Percentiles rank a stretch among this genome's conserved stretches.
phyloP scores from a whole-genome alignment of 805 yeast species.

The Ogataea pignaliae region DNA sequence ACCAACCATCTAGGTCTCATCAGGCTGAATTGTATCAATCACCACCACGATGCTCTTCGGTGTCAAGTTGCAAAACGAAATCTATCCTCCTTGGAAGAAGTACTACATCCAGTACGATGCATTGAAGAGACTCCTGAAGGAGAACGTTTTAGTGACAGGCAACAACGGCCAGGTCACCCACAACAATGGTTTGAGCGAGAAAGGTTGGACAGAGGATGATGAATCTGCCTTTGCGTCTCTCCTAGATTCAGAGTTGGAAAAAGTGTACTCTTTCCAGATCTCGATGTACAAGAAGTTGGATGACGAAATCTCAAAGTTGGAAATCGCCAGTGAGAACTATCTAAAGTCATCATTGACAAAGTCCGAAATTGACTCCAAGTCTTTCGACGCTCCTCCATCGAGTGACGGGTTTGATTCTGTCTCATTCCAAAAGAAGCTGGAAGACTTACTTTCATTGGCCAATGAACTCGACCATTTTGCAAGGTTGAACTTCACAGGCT shows the following conservation, averaged over 20 bases:
- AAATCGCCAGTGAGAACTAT: slow-evolving; percentile 47
- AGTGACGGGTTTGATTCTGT: slow-evolving; percentile 47
- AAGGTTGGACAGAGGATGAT: slow-evolving; percentile 64
- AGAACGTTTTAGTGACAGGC: slow-evolving; percentile 39
- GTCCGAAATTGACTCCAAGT: slow-evolving; percentile 15
- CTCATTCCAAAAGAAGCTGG: slow-evolving; percentile 63
- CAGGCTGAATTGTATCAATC: too few relatives aligned
- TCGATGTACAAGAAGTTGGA: slow-evolving; percentile 66
- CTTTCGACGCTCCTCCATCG: slow-evolving; percentile 23
- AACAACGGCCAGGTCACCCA: neutral
- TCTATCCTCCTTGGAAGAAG: slow-evolving; percentile 83
- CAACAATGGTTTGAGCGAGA: slow-evolving; percentile 8
- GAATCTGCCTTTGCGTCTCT: slow-evolving; percentile 65
- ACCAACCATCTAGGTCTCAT: too few relatives aligned
- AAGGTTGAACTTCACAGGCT: slow-evolving; percentile 90
- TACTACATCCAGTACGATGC: slow-evolving; percentile 63
- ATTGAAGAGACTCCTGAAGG: slow-evolving; percentile 65
- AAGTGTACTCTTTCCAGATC: slow-evolving; percentile 69
- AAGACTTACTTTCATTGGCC: slow-evolving; percentile 67
- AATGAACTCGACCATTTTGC: slow-evolving; percentile 87
- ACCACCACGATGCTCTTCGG: slow-evolving; percentile 69
- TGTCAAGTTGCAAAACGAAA: slow-evolving; percentile 73
- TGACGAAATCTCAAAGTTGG: slow-evolving; percentile 59
- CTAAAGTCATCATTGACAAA: slow-evolving; percentile 15
- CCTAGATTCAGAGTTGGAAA: slow-evolving; percentile 67